Percentiles rank a stretch among this genome's conserved stretches.
These are phyloP conservation scores for Ganoderma sinense DNA, from an alignment of 1,284 basidiomycete species.

Conservation along the genomic window DNA sequence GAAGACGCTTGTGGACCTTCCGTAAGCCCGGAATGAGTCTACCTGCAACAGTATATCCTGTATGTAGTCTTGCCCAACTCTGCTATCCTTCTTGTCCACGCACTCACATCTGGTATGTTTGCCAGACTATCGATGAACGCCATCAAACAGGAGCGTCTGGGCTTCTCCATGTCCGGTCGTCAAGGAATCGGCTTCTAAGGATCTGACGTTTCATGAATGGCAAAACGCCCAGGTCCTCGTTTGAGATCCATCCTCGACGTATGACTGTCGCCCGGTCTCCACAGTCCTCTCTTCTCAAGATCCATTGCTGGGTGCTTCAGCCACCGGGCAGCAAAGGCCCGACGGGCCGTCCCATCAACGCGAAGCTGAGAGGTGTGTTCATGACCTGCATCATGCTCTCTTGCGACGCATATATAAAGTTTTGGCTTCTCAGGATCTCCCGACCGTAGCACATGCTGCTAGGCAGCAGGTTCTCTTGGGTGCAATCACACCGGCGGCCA, in stretches of 20 bases:
- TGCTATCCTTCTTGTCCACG: background rate
- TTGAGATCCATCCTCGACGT: background rate
- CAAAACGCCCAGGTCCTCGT: background rate
- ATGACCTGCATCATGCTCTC: background rate
- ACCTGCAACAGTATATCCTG: background rate
- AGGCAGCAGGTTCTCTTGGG: constrained; percentile 12
- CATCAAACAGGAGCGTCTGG: background rate
- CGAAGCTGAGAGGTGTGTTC: background rate
- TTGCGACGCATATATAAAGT: background rate
- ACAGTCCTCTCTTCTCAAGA: background rate
- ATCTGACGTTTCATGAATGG: background rate
- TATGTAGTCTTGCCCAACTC: background rate
- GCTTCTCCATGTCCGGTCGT: background rate
- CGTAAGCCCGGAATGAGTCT: background rate
- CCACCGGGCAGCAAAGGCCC: background rate
- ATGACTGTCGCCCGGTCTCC: background rate
- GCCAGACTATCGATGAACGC: too few relatives aligned
- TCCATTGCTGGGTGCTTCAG: background rate
- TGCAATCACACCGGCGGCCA: constrained; percentile 2
- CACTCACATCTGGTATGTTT: too few relatives aligned
- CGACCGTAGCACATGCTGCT: constrained; percentile 24
- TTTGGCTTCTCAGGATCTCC: constrained; percentile 14
- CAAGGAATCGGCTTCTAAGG: background rate
- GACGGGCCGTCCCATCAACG: background rate
- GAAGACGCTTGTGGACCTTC: too few relatives aligned